Percentiles rank a stretch among this genome's conserved stretches.
These are phyloP conservation scores for Gossypium armourianum DNA, from an alignment of 441 rosid species.

Conservation along the genomic window DNA sequence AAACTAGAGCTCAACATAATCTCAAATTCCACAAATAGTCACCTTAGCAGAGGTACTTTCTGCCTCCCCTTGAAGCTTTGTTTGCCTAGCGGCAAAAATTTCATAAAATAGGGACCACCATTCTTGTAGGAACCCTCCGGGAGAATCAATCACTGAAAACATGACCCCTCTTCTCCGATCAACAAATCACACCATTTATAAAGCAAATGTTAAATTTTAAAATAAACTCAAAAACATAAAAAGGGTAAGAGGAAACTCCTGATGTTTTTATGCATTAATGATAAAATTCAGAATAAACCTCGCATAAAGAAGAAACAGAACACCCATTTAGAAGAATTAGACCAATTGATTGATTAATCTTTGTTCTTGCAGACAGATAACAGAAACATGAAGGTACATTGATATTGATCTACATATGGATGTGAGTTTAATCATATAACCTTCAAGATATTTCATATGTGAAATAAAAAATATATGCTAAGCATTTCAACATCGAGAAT, in stretches of 20 bases:
- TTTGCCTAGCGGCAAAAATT: constrained; percentile 18
- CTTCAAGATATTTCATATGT: not conserved
- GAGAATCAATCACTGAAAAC: constrained; percentile 30
- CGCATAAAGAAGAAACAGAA: not conserved
- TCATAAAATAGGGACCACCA: constrained; percentile 48
- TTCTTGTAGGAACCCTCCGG: constrained; percentile 35
- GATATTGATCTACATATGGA: not conserved
- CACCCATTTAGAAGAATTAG: not conserved
- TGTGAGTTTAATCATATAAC: not conserved
- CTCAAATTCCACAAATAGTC: constrained; percentile 11
- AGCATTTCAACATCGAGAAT: not conserved
- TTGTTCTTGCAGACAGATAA: constrained; percentile 3
- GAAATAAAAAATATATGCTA: not conserved
- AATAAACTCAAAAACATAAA: not conserved
- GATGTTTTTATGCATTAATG: not conserved
- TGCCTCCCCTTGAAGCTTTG: constrained; percentile 13
- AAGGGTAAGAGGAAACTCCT: not conserved
- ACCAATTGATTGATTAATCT: not conserved
- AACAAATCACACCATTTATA: not conserved
- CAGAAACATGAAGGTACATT: not conserved
- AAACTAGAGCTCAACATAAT: not conserved
- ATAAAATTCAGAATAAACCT: not conserved
- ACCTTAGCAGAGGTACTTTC: constrained; percentile 23
- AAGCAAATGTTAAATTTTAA: not conserved
- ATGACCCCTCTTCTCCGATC: constrained; percentile 7